These are phyloP conservation scores for Botrytis elliptica DNA, from an alignment of 2,329 filamentous ascomycete genomes.

Conservation along the genomic window DNA sequence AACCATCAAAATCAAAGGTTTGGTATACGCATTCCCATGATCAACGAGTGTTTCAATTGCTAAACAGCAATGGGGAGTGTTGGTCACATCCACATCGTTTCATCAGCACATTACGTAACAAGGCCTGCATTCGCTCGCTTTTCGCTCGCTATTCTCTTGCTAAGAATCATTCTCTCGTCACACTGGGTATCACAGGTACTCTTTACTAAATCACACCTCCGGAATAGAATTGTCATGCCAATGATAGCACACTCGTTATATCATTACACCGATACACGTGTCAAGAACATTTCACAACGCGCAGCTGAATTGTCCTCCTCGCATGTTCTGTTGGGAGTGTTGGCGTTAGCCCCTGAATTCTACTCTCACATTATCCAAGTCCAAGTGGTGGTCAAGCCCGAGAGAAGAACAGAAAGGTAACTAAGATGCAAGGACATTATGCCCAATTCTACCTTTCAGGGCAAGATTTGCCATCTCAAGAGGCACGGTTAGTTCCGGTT, in stretches of 20 bases:
- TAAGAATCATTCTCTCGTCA: neutral
- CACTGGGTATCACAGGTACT: neutral
- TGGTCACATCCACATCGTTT: neutral
- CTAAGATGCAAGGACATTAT: neutral
- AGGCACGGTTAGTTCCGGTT: neutral
- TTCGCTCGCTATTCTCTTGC: neutral
- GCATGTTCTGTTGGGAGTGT: neutral
- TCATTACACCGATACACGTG: conserved; percentile 1
- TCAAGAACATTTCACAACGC: neutral
- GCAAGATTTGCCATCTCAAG: neutral
- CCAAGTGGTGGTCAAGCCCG: neutral
- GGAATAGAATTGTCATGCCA: neutral
- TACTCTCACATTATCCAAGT: neutral
- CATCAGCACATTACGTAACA: neutral
- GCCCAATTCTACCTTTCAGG: neutral
- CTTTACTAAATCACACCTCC: neutral
- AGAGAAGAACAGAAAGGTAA: neutral
- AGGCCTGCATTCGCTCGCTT: neutral
- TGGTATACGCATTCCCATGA: neutral
- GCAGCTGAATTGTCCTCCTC: neutral
- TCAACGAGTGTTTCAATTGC: neutral
- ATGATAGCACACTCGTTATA: neutral
- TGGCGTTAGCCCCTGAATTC: neutral
- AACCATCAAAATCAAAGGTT: neutral
- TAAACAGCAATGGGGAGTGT: neutral